These are phyloP conservation scores for Phytophthora brassicae DNA, from an alignment of 352 stramenopile genomes.

Conservation along the genomic window DNA sequence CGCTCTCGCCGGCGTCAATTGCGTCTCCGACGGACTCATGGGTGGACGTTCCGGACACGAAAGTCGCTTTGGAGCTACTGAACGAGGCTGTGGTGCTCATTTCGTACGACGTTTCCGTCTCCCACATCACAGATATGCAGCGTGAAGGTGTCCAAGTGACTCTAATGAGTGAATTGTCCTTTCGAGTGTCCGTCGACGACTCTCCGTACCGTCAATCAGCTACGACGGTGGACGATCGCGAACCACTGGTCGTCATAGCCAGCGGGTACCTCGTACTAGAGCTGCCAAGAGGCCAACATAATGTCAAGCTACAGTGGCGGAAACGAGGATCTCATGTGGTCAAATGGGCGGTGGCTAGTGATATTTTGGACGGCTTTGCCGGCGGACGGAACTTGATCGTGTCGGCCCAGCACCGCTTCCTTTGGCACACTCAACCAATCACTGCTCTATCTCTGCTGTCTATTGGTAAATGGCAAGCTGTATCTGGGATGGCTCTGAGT, in stretches of 20 bases:
- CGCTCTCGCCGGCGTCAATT: constrained; percentile 41
- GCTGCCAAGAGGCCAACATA: constrained; percentile 46
- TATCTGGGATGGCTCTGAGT: constrained; percentile 54
- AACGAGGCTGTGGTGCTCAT: constrained; percentile 66
- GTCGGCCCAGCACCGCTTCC: constrained; percentile 65
- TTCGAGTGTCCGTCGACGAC: constrained; percentile 58
- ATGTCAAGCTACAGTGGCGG: constrained; percentile 67
- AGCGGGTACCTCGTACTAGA: constrained; percentile 67
- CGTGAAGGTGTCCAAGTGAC: constrained; percentile 9
- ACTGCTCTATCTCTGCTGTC: constrained; percentile 37
- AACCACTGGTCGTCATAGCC: constrained; percentile 50
- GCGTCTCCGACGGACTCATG: constrained; percentile 39
- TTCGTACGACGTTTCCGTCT: constrained; percentile 71
- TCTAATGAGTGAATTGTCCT: constrained; percentile 58
- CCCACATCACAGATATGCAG: constrained; percentile 32
- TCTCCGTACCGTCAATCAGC: constrained; percentile 68
- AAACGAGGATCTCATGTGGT: constrained; percentile 54
- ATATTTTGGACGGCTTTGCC: constrained; percentile 67
- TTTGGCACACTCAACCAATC: constrained; percentile 72
- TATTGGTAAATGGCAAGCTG: constrained; percentile 53
- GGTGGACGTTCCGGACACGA: constrained; percentile 60
- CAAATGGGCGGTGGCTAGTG: constrained; percentile 62
- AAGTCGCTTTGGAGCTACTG: constrained; percentile 46
- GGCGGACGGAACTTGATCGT: constrained; percentile 63
- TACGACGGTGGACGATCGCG: constrained; percentile 58